A percentile compares a stretch with the other conserved stretches of the same genome.
phyloP scores from a whole-genome alignment of 2,329 filamentous ascomycete species.

The Cephalotrichum gorgonifer region DNA sequence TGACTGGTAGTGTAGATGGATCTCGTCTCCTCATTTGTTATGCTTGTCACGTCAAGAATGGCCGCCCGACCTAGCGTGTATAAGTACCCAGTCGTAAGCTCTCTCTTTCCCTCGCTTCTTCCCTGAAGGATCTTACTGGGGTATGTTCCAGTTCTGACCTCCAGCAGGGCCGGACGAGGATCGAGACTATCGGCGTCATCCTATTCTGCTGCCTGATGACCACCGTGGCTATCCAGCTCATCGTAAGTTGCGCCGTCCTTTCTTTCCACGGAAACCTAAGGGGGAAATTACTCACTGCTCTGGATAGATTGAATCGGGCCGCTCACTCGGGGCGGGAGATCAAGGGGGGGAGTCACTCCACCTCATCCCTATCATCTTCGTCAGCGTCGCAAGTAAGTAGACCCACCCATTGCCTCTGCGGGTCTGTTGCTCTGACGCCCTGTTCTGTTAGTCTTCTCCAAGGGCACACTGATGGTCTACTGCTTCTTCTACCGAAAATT shows the following conservation, averaged over 20 bases:
- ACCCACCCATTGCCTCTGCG: neutral
- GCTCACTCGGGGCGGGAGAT: conserved; percentile 33
- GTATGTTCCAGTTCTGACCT: neutral
- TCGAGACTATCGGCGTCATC: conserved; percentile 56
- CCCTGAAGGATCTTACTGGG: neutral
- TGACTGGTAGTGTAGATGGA: conserved; percentile 34
- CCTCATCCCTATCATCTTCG: conserved; percentile 43
- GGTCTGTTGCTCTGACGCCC: neutral
- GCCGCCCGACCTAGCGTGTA: conserved; percentile 49
- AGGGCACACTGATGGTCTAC: conserved; percentile 40
- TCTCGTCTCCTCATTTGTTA: conserved; percentile 52
- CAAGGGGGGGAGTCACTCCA: conserved; percentile 32
- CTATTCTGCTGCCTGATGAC: conserved; percentile 59
- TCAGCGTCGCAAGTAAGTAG: conserved; percentile 39
- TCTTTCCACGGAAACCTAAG: conserved; percentile 1
- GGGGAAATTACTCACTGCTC: neutral
- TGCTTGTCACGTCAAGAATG: conserved; percentile 49
- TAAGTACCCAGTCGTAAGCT: conserved; percentile 46
- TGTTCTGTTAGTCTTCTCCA: conserved; percentile 33
- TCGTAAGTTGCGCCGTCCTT: conserved; percentile 25
- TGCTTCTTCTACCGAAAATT: conserved; percentile 42
- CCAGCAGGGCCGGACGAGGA: conserved; percentile 43
- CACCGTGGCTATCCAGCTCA: conserved; percentile 52
- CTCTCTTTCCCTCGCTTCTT: neutral
- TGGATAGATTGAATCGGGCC: conserved; percentile 42